Evolutionary conservation across 2,329 filamentous ascomycete species (phyloP).

Genomic region (Leptoxyphium fumago): DNA sequence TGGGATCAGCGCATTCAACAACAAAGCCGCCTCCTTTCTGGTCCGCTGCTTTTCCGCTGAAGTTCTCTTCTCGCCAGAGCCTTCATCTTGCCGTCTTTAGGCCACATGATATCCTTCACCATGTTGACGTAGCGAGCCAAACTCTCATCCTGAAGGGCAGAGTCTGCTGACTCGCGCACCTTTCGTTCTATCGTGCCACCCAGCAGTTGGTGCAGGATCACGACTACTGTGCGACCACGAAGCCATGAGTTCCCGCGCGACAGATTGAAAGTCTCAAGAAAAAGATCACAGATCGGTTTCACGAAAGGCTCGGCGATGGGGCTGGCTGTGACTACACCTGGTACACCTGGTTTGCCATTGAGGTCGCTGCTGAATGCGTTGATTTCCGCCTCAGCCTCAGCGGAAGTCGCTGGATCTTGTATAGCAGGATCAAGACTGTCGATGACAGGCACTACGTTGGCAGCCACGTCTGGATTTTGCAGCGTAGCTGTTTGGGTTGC

Average conservation of each 20-base stretch:
- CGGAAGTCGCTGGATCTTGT: constrained; percentile 36
- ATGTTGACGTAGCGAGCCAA: constrained; percentile 61
- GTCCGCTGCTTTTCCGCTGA: constrained; percentile 62
- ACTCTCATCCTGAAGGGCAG: constrained; percentile 61
- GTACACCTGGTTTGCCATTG: not conserved
- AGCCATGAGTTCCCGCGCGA: constrained; percentile 96
- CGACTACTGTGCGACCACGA: constrained; percentile 83
- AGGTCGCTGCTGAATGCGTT: constrained; percentile 73
- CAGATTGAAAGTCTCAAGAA: constrained; percentile 87
- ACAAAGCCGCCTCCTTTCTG: constrained; percentile 71
- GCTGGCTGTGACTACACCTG: not conserved
- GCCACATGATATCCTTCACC: constrained; percentile 70
- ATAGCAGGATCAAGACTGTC: constrained; percentile 24
- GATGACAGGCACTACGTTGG: constrained; percentile 28
- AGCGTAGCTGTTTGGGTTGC: constrained; percentile 27
- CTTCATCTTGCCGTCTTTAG: constrained; percentile 42
- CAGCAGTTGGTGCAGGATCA: constrained; percentile 87
- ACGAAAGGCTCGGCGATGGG: constrained; percentile 80
- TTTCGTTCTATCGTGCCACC: constrained; percentile 94
- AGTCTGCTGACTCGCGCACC: constrained; percentile 68
- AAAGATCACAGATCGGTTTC: constrained; percentile 95
- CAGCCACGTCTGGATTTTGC: constrained; percentile 12
- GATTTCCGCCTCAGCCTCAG: constrained; percentile 83
- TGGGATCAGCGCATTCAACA: constrained; percentile 78
- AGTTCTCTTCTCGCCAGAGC: constrained; percentile 42